Conservation (phyloP, 805 yeast genomes). For the Cyberlindnera saturnus region DNA sequence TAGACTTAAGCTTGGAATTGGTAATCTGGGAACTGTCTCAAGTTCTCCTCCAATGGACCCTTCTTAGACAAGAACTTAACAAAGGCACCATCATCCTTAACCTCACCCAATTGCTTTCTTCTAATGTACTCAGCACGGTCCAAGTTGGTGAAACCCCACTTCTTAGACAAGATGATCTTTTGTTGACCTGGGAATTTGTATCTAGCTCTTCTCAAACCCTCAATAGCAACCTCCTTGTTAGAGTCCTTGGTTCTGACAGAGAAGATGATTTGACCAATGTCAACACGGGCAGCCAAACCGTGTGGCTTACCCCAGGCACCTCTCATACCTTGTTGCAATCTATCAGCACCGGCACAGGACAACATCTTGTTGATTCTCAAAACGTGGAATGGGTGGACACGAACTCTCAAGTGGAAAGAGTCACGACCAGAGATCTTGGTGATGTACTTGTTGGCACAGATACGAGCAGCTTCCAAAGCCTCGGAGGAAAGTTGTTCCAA, state of each 20-base stretch:
- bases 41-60: conserved; percentile 92
- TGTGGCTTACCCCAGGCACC: conserved; percentile 99
- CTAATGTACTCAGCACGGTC: conserved; percentile 95
- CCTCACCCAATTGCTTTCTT: conserved; percentile 91
- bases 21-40: conserved; percentile 88
- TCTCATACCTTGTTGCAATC: conserved; percentile 99
- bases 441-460: conserved; percentile 99
- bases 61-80: conserved; percentile 96
- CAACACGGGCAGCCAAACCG: conserved; percentile 99
- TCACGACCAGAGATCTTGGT: conserved; percentile 98
- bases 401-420: conserved; percentile 98
- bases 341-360: conserved; percentile 99
- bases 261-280: conserved; percentile 96
- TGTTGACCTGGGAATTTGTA: conserved; percentile 99
- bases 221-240: conserved; percentile 95
- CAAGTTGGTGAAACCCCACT: conserved; percentile 99
- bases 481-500: conserved; percentile 98
- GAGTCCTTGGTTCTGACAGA: conserved; percentile 98
- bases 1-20: conserved; percentile 34
- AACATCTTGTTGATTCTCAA: conserved; percentile 99
- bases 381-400: conserved; percentile 99
- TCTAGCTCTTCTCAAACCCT: conserved; percentile 99
- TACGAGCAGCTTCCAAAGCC: conserved; percentile 99
- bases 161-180: conserved; percentile 97
- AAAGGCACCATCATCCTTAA: conserved; percentile 99